Base-by-base conservation (phyloP, 306 rosid species). In the Dryas drummondii region DNA sequence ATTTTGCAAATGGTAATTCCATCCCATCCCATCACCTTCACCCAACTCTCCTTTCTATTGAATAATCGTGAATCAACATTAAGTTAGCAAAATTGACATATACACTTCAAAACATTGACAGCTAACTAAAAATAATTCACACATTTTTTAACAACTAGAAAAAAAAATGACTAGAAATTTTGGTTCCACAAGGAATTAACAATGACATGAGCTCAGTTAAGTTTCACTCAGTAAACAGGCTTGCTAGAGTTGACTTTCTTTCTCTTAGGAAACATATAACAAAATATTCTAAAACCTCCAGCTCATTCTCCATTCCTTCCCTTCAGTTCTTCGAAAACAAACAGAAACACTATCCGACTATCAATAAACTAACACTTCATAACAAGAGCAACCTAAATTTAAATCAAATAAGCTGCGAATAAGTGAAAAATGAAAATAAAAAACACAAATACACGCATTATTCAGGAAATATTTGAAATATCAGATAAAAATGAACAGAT, bases 11-110 rank as follows among this genome's bases (percentile, higher is more conserved):
- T n/a, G 52, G 76, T 19, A 78, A 70, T 58, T 82, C 82, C 85
- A 45, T 84, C 80, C 82, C 85, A 45, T 84, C 80, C 79, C 86
- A 87, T 79, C 86, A 77, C 83, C 73, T 41, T 70, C 68, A 69
- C 66, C 47, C 8, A 55, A 45, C n/a, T 53, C 16, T 5, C 44
- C 41, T 64, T 55, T 2, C n/a, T 44, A 63, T 61, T 53, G 53
- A n/a, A 50, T 40, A 44, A 37, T 45, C 47, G 68, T 19, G 55
- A 67, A 46, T 40, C 47, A 57, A 16, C 60, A 41, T 53, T 62
- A 41, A 32, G 59, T 50, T 12, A 65, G 40, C 8, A 52, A 51
- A 42, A 7, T 0, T 9, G 10, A 14, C 47, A 44, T 46, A 52
- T 2, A 9, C 53, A 41, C 53, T n/a, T 19, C 17, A 4, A 73